Evolutionary conservation across 1,284 basidiomycete genomes (phyloP), one percentile per base, ranked within the genome.

Genomic region (Cutaneotrichosporon cyanovorans): DNA sequence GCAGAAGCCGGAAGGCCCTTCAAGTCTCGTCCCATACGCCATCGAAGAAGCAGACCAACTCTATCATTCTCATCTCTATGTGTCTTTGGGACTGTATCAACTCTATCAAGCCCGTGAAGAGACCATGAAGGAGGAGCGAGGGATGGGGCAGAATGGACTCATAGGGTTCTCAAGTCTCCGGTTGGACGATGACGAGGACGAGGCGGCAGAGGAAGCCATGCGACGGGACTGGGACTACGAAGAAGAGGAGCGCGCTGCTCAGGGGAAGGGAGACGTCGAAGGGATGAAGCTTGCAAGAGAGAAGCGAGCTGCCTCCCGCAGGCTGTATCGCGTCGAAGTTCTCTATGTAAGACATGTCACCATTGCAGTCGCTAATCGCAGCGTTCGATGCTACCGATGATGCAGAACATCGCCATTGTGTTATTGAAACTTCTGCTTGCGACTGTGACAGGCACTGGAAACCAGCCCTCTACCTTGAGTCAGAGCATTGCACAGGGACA

Each of bases 61-160:
- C 32, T 98, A 95, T 68, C 80, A 81, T 57, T 81, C 80, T 56
- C 90, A 98, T 63, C 85, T 95, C 81, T 85, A 95, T 63, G 78
- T 97, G 50, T 87, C 87, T 42, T 75, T 92, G 40, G 81, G 89
- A 20, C 73, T 97, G 30, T 84, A 84, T 75, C 95, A 99, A 74
- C 89, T 91, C 78, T 97, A 89, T 87, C 78, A 85, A 66, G 85
- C 89, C 4, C 77, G 95, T 46, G 92, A 97, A 68, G 92, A 97
- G 61, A 95, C 86, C 62, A 86, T 95, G 77, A 83, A 84, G 3
- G 82, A 85, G 44, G 95, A 98, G 74, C 88, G 89, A 59, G 95
- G 93, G 11, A 72, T 96, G 51, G 85, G 71, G 1, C 48, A 40
- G 18, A 49, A 42, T 3, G 71, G 70, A 0, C 51, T 72, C 47